Base-by-base conservation (phyloP, 2,329 filamentous ascomycete species). In the Clarireedia hainanense region DNA sequence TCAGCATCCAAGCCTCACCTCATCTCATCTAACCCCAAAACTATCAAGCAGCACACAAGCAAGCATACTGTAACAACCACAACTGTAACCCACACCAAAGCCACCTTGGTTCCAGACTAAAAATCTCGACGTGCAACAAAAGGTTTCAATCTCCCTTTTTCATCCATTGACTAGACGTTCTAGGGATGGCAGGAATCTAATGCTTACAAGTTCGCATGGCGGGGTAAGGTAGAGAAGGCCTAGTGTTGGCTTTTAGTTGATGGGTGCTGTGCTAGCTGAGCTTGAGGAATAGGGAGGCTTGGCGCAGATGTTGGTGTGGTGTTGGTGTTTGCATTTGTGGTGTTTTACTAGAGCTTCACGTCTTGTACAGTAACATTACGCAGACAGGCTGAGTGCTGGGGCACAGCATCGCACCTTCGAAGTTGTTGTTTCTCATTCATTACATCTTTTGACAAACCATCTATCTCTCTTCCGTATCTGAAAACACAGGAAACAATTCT, bases 71-170 rank as follows among this genome's bases (percentile, higher is more conserved):
- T 34, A 34, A 12, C 30, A 12, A 37, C 37, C 20, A 55, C 52
- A 12, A 46, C 27, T 27, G 23, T 37, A 36, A 55, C 52, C 39
- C 37, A 47, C 43, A 14, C 43, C 20, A 47, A 27, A 47, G 43
- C 10, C 30, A 34, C 12, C 30, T 34, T 34, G 9, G 30, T 15
- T 27, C 27, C 47, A 50, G 27, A 55, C 52, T 55, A 55, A 55
- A 47, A 55, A 39, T 45, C 5, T n/a, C 34, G 52, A 50, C 6
- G 17, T 45, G 52, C 52, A 55, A 55, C 52, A 55, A 50, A 43
- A 14, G 17, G 39, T 48, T 53, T 47, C 30, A 37, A 47, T 15
- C 26, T 17, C 12, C 39, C 20, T 3, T 49, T 43, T 23, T 43
- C 6, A 20, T 43, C 40, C 15, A 43, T 12, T 17, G 17, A 43